Evolutionary conservation across 164 flowering plant genomes (phyloP), one percentile per base, ranked within the genome.

Genomic region (Cinnamomum chago): DNA sequence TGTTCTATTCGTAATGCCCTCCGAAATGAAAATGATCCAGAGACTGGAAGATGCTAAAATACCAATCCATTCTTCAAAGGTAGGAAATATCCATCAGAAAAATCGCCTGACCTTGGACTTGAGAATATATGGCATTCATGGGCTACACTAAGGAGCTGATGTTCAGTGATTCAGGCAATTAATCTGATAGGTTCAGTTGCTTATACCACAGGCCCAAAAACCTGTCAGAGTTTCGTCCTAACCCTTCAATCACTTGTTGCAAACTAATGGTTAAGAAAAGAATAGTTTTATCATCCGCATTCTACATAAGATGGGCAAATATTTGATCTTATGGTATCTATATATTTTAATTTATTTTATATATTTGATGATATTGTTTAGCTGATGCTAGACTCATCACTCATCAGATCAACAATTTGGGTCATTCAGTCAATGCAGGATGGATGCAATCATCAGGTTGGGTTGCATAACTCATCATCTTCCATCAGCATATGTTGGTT

Each of bases 11-110:
- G 76, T 96, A 70, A 60, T 72, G 73, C 98, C 97, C 17, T 88
- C 98, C 10, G 98, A 96, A 75, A 81, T 80, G 77, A 82, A 88
- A 76, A 91, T 96, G 93, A 87, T 94, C 47, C 85, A 83, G 65
- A 94, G 90, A 69, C 86, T 96, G 71, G 68, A 91, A 80, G 88
- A 77, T 20, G 83, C 84, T 25, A 94, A 90, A 82, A 76, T 92
- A 25, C 93, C 94, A 2, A 70, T 94, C 35, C 74, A 82, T 5
- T 11, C 78, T 22, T 84, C 71, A n/a, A 91, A 88, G 98, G 99
- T 92, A 78, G 5, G 7, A 15, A 11, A 15, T 55, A 55, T 55
- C n/a, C n/a, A 15, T 55, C n/a, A 55, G 60, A 18, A 15, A 14
- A 55, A 55, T 55, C 60, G 5, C 7, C 3, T 20, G n/a, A 55